Conservation (phyloP, 2,329 filamentous ascomycete species). For the Aspergillus terreus region DNA sequence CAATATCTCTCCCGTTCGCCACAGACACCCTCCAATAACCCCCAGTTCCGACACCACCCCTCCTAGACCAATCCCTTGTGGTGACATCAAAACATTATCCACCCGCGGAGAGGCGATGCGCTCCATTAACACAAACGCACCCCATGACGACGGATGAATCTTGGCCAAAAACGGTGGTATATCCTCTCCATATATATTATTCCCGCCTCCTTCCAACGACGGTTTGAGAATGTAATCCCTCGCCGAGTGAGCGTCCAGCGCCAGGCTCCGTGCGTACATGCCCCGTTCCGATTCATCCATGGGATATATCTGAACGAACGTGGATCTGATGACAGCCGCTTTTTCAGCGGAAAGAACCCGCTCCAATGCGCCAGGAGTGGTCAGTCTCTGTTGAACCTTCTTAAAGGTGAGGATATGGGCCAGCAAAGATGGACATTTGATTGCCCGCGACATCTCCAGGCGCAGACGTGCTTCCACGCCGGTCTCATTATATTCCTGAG, state of each 20-base stretch:
- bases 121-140: conserved; percentile 40
- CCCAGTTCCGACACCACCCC: conserved; percentile 44
- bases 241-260: conserved; percentile 18
- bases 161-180: conserved; percentile 34
- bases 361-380: conserved; percentile 28
- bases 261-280: conserved; percentile 21
- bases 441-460: conserved; percentile 39
- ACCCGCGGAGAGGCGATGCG: conserved; percentile 33
- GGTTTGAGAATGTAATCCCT: conserved; percentile 41
- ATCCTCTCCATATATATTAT: conserved; percentile 40
- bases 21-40: conserved; percentile 40
- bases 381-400: conserved; percentile 42
- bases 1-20: conserved; percentile 29
- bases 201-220: conserved; percentile 42
- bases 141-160: conserved; percentile 25
- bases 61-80: conserved; percentile 29
- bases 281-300: conserved; percentile 32
- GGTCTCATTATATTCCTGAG: conserved; percentile 33
- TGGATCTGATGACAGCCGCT: conserved; percentile 24
- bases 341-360: conserved; percentile 30
- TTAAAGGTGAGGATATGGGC: conserved; percentile 43
- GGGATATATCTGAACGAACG: conserved; percentile 37
- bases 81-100: conserved; percentile 32
- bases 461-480: conserved; percentile 29
- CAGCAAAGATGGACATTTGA: conserved; percentile 44